Evolutionary conservation across 768 basidiomycete genomes (phyloP).

Genomic region (Tulasnella sp.): DNA sequence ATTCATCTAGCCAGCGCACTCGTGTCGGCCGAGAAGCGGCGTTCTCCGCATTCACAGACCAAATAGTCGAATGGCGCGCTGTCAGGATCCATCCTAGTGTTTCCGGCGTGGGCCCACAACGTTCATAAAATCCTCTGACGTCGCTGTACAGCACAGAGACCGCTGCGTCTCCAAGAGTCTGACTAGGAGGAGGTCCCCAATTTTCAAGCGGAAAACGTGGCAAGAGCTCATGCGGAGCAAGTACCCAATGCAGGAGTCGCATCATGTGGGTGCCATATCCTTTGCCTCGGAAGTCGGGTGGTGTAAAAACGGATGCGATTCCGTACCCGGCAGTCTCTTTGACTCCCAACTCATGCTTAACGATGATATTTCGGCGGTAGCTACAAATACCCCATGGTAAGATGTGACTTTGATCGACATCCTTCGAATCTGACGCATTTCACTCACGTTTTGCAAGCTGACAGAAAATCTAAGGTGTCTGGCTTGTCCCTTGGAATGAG

Average conservation of each 20-base stretch:
- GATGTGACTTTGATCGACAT: not conserved
- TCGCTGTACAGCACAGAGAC: conserved; percentile 57
- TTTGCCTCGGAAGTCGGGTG: conserved; percentile 47
- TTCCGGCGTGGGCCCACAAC: conserved; percentile 41
- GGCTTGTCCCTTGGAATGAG: conserved; percentile 53
- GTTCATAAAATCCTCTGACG: conserved; percentile 50
- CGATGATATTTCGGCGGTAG: conserved; percentile 41
- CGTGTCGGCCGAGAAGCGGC: not conserved
- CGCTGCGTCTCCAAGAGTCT: conserved; percentile 42
- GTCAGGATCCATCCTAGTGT: conserved; percentile 48
- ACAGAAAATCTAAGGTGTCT: conserved; percentile 52
- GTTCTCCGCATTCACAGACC: conserved; percentile 32
- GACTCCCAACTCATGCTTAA: conserved; percentile 31
- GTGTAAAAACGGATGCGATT: conserved; percentile 58
- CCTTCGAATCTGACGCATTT: no score
- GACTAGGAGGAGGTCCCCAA: conserved; percentile 45
- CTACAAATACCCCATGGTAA: conserved; percentile 33
- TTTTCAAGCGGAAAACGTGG: conserved; percentile 43
- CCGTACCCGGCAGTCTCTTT: conserved; percentile 48
- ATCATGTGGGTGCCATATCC: conserved; percentile 65
- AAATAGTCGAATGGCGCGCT: conserved; percentile 43
- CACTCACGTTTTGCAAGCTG: conserved; percentile 60
- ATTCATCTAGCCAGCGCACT: conserved; percentile 33
- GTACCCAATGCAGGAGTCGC: conserved; percentile 57
- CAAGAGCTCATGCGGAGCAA: conserved; percentile 41